Base-by-base conservation (phyloP, 1,284 basidiomycete species). In the Austroboletus niveus region DNA sequence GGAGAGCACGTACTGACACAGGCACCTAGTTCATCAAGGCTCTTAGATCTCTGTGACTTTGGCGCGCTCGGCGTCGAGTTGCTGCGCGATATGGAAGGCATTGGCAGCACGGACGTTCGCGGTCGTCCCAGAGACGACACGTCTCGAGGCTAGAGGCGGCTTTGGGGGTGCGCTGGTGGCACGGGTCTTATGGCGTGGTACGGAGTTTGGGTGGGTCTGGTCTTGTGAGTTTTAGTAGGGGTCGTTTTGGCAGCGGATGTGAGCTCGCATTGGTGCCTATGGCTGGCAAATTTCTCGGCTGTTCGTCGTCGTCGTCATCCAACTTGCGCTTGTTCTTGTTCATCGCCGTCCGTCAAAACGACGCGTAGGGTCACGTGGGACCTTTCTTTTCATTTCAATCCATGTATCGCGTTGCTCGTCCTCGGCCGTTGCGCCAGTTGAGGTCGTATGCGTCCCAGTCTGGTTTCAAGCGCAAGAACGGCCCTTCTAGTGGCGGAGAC, bases 161-260 rank as follows among this genome's bases (percentile, higher is more conserved):
- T 72, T 77, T 4, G 83, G 80, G 35, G 86, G 85, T 11, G 85
- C 85, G 60, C 83, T n/a, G n/a, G n/a, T n/a, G n/a, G n/a, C 84
- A 47, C 86, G 74, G 10, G 74, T 72, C 2, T 66, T 69, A 27
- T 72, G 64, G 46, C 61, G 64, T 22, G 68, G 62, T 31, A 59
- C 52, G 11, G 46, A 73, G 48, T 17, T 59, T 65, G 8, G 75
- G 72, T 45, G 71, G 71, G 42, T 64, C 64, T 1, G 73, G 76
- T 55, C 60, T 72, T 17, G 76, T 76, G 42, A 75, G 64, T 17
- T 65, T 68, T 40, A 50, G 42, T 2, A 45, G 51, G 0, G 42
- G 52, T 34, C 56, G 54, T 55, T 65, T 51, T 55, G n/a, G n/a
- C n/a, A n/a, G n/a, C n/a, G 65, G 65, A 24, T 72, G 77, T 14